Base-by-base conservation (phyloP, 2,329 filamentous ascomycete species). In the Penicillium sp. region DNA sequence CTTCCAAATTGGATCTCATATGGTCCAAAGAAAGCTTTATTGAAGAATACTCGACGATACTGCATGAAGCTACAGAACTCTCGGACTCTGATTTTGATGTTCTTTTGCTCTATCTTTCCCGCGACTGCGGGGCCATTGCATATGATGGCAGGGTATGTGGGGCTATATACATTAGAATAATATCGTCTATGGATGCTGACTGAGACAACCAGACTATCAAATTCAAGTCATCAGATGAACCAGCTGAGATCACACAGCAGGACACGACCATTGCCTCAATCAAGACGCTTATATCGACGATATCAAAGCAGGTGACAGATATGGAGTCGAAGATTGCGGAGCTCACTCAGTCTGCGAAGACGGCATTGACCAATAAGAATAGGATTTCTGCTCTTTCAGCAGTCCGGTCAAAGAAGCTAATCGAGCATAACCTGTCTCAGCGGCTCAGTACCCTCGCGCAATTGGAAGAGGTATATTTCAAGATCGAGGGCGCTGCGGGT, bases 251-350 rank as follows among this genome's bases (percentile, higher is more conserved):
- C 62, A 90, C 90, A 1, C 80, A 87, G 56, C 89, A 96, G 67
- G 95, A 99, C 75, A 79, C 81, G 4, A 89, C 91, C 1, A 91
- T 97, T 61, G 92, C 92, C 1, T 88, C 89, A 50, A 81, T 99
- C 16, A 87, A 89, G 60, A 84, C 87, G 21, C 86, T 96, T 59
- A 88, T 92, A 16, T 75, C 82, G 8, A 81, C 87, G 0, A 82
- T 98, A 39, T 83, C 82, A 50, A 78, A 77, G 10, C 88, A 92
- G 60, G 81, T 95, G 50, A 83, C 88, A 2, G 81, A 84, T 27
- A 81, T 97, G 4, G 81, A 83, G 31, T 67, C 75, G 2, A 83
- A 81, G 50, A 80, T 88, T 50, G 69, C 73, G 0, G 72, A 76
- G 9, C 76, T 83, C 2, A 80, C 82, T 50, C 60, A 67, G 13